These are phyloP conservation scores for Hygrocybe coccinea DNA, from an alignment of 768 basidiomycete genomes.

Conservation along the genomic window DNA sequence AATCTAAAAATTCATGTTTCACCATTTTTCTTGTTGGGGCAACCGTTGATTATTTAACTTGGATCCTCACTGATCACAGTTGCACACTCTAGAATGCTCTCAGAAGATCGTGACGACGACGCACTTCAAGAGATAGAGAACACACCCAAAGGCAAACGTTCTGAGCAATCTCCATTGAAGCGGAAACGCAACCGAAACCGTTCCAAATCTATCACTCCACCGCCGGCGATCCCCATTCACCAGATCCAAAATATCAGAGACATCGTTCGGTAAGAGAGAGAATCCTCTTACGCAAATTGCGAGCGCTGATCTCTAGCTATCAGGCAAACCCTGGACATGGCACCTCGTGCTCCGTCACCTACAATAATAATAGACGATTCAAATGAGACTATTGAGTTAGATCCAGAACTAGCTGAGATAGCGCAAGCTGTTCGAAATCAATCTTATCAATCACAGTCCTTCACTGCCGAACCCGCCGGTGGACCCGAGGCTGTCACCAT, in stretches of 20 bases:
- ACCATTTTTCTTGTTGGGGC: no score
- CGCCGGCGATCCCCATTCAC: conserved; percentile 53
- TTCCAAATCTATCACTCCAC: conserved; percentile 72
- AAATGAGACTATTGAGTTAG: conserved; percentile 45
- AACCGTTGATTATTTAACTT: no score
- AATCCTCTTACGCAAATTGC: neutral
- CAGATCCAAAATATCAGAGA: conserved; percentile 53
- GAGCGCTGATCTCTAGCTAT: neutral
- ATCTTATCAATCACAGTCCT: conserved; percentile 19
- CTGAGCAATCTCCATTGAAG: conserved; percentile 17
- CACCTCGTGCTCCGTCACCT: conserved; percentile 46
- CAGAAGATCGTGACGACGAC: conserved; percentile 38
- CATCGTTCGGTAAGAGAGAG: conserved; percentile 50
- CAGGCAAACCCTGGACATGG: conserved; percentile 46
- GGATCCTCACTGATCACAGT: no score
- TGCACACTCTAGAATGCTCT: conserved; percentile 33
- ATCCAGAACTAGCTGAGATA: conserved; percentile 61
- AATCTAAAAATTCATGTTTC: no score
- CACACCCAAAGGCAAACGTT: conserved; percentile 28
- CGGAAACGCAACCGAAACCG: conserved; percentile 54
- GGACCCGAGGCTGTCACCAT: conserved; percentile 42
- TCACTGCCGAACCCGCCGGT: conserved; percentile 27
- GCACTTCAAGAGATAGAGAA: conserved; percentile 34
- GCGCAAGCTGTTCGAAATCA: conserved; percentile 33
- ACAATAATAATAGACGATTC: conserved; percentile 40